phyloP scores from a whole-genome alignment of 768 basidiomycete genomes.

The Boletus rubescentipes region DNA sequence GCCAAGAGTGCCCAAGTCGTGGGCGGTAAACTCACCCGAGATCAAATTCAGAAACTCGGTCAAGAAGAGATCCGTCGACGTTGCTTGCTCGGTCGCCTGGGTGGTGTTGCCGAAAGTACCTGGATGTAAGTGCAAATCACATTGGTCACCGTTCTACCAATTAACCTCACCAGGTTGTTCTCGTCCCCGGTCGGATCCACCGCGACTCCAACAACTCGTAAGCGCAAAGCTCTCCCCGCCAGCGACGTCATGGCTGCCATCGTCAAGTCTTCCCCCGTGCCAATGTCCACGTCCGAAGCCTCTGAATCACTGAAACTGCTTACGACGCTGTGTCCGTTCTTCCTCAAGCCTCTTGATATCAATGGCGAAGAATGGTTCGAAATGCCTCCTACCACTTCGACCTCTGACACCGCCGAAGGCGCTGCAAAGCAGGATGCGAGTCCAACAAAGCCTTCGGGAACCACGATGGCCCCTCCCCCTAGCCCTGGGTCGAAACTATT shows the following conservation, averaged over 20 bases:
- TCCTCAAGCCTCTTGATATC: conserved; percentile 63
- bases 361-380: conserved; percentile 55
- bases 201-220: conserved; percentile 56
- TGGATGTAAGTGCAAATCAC: conserved; percentile 63
- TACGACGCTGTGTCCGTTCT: conserved; percentile 74
- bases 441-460: conserved; percentile 37
- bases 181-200: conserved; percentile 57
- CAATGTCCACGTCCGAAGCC: conserved; percentile 76
- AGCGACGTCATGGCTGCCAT: conserved; percentile 68
- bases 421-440: conserved; percentile 22
- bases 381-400: conserved; percentile 37
- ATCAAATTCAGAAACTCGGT: conserved; percentile 66
- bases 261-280: conserved; percentile 79
- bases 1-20: conserved; percentile 37
- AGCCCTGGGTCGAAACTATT: conserved; percentile 41
- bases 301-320: conserved; percentile 70
- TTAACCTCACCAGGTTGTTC: conserved; percentile 51
- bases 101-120: conserved; percentile 80
- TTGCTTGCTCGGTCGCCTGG: conserved; percentile 73
- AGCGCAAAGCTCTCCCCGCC: conserved; percentile 66
- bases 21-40: conserved; percentile 54
- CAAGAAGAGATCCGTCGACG: conserved; percentile 79
- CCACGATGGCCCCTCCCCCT: conserved; percentile 27
- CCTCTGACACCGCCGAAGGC: conserved; percentile 14
- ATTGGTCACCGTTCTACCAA: background rate